Evolutionary conservation across 1,284 basidiomycete species (phyloP), one percentile per base, ranked within the genome.

Genomic region (Sanghuangporus sanghuang): DNA sequence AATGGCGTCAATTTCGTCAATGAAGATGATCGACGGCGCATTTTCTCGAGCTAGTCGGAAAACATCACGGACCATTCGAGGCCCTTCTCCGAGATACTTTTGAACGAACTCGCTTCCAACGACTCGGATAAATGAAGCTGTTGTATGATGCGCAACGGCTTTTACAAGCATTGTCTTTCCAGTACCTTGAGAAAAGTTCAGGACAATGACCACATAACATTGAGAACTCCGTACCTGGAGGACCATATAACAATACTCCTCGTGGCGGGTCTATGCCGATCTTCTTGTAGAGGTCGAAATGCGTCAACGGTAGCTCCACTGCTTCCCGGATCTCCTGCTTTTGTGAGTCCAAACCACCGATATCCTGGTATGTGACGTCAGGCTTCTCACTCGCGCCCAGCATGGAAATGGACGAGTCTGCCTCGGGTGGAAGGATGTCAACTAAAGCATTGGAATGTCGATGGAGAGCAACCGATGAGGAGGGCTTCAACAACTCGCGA

Each of bases 121-220:
- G 5, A 99, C 97, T 59, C 97, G 93, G 71, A 99, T 99, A 79
- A 99, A 99, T 21, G 94, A 85, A 9, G 96, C 96, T 0, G 95
- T 96, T 18, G 96, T 99, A 70, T 98, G 95, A 72, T 97, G 92
- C 44, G 96, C 96, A 23, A 99, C 96, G 14, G 96, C 96, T 76
- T 99, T 99, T 65, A 99, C 96, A 66, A 99, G 81, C 96, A 99
- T 98, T 1, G 97, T 99, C 79, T 99, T 99, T 49, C 96, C 96
- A 5, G 96, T 99, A 68, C 96, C 96, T 96, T 66, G n/a, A 42
- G 8, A 27, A 53, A 61, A 35, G 14, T 21, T 64, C 32, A 60
- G 44, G 35, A 38, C 16, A 32, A 16, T 35, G 16, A 5, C 1
- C 8, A 36, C 2, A 36, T 1, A 23, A 48, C 39, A 44, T 52